phyloP scores from a whole-genome alignment of 2,329 filamentous ascomycete genomes.

The Phoma herbarum region DNA sequence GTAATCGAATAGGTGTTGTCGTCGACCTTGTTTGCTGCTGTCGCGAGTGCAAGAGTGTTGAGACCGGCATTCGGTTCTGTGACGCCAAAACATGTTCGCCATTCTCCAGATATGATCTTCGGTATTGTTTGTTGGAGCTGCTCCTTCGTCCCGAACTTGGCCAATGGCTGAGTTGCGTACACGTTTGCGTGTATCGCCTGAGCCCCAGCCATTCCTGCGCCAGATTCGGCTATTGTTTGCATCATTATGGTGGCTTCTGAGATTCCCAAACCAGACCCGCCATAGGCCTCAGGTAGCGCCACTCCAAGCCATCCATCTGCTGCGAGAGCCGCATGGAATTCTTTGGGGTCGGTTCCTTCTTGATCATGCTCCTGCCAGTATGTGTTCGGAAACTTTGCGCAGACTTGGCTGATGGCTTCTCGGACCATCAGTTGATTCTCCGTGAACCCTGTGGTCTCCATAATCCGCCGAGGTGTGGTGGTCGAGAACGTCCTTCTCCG shows the following conservation, averaged over 20 bases:
- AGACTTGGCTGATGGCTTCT: slow-evolving; percentile 73
- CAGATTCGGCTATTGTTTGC: slow-evolving; percentile 80
- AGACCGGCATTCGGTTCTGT: slow-evolving; percentile 85
- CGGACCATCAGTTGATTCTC: slow-evolving; percentile 77
- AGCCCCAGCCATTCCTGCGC: slow-evolving; percentile 78
- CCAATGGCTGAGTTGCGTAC: slow-evolving; percentile 78
- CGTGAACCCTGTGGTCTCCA: slow-evolving; percentile 77
- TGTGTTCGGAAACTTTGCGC: slow-evolving; percentile 72
- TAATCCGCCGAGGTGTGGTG: slow-evolving; percentile 57
- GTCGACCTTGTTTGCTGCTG: slow-evolving; percentile 55
- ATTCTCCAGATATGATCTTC: slow-evolving; percentile 75
- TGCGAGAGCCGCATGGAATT: slow-evolving; percentile 78
- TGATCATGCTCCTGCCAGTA: slow-evolving; percentile 82
- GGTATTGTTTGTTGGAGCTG: slow-evolving; percentile 73
- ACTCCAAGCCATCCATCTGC: slow-evolving; percentile 84
- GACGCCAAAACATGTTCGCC: slow-evolving; percentile 80
- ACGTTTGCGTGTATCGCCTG: slow-evolving; percentile 70
- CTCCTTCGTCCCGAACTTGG: slow-evolving; percentile 72
- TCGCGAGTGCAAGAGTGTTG: slow-evolving; percentile 74
- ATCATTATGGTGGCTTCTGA: slow-evolving; percentile 88
- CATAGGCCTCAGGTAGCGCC: slow-evolving; percentile 76
- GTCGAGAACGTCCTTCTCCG: slow-evolving; percentile 41
- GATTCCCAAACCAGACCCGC: slow-evolving; percentile 78
- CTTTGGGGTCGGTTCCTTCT: slow-evolving; percentile 73
- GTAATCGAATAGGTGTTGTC: slow-evolving; percentile 71